Conservation (phyloP, 1,284 basidiomycete species). For the Agaricales sp. region DNA sequence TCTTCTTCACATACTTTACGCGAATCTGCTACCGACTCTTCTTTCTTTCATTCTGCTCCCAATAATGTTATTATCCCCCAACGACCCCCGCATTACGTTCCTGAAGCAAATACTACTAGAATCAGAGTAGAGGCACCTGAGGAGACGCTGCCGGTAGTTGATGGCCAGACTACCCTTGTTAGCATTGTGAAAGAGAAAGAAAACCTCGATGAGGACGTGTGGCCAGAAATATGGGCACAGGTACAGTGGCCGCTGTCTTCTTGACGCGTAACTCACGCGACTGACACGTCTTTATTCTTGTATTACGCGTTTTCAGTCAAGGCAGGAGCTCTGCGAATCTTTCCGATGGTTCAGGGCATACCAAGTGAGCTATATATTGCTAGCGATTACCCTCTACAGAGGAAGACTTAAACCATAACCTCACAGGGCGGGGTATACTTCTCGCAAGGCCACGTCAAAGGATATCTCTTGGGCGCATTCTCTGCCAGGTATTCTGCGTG, state of each 20-base stretch:
- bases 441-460: slow-evolving; percentile 47
- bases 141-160: too few species aligned
- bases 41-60: not conserved
- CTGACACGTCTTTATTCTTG: not conserved
- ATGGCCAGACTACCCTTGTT: too few species aligned
- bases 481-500: slow-evolving; percentile 41
- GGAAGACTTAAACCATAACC: not conserved
- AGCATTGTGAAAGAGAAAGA: not conserved
- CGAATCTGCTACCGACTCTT: not conserved
- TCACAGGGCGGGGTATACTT: slow-evolving; percentile 66
- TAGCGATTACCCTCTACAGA: not conserved
- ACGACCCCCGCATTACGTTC: not conserved
- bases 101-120: not conserved
- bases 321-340: slow-evolving; percentile 1
- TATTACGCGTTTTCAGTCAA: not conserved
- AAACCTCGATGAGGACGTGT: not conserved
- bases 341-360: slow-evolving; percentile 2
- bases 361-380: slow-evolving; percentile 14
- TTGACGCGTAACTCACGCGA: not conserved
- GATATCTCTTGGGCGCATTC: slow-evolving; percentile 64
- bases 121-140: not conserved
- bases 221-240: slow-evolving; percentile 2
- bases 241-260: not conserved
- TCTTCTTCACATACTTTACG: not conserved
- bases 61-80: not conserved